Evolutionary conservation across 2,329 filamentous ascomycete species (phyloP), one percentile per base, ranked within the genome.

Genomic region (Huntiella omanensis): DNA sequence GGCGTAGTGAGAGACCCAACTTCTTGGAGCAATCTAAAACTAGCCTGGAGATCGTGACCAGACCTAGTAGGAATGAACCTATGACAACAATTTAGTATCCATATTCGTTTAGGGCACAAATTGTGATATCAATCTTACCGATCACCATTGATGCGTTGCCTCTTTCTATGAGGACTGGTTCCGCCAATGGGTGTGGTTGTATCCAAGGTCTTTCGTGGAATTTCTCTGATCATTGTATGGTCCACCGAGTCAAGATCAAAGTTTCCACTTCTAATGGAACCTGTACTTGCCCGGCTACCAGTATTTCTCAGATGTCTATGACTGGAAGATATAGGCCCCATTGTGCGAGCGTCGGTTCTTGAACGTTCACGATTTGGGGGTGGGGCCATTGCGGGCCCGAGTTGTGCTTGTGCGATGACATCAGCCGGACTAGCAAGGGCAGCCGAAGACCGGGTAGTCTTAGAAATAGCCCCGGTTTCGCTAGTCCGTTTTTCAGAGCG

Each of bases 11-110:
- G 91, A 15, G 88, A 95, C 35, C 82, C 86, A 59, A 94, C 86
- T 52, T 95, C 88, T 57, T 93, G 83, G 22, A 96, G 69, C 47
- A 96, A 67, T 58, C 79, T 94, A 63, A 91, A 96, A 61, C 86
- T 92, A 45, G 88, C 86, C 59, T 88, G 83, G 17, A 96, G 68
- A 61, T 98, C 91, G 61, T 94, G 86, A 4, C 88, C 91, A 53
- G 87, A 80, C 37, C 91, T 76, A 55, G 91, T 92, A 22, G 91
- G 91, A 54, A 98, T 96, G 59, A 98, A 98, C 56, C 91, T 93
- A 58, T 49, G 43, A 40, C 22, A 19, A 38, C 8, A 53, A 62
- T 56, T 48, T 37, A 46, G 38, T 22, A 2, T 32, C 2, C 3
- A 28, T 17, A 37, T 15, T 6, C 2, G 2, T 12, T 5, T 13